These are phyloP conservation scores for Penicillium canescens DNA, from an alignment of 495 filamentous ascomycete genomes.

Conservation along the genomic window DNA sequence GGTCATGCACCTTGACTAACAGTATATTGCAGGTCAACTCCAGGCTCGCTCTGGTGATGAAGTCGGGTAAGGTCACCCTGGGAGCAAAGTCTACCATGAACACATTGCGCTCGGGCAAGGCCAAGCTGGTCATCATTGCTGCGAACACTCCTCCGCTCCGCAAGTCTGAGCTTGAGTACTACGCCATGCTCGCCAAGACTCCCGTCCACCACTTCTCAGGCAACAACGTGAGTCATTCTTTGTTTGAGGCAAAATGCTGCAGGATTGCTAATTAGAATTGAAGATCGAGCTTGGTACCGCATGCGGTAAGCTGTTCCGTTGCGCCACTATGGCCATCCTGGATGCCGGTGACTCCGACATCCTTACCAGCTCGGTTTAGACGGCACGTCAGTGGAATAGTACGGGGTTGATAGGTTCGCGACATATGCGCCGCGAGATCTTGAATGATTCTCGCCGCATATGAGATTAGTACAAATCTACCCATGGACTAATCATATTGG, in stretches of 20 bases:
- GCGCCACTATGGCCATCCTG: slow-evolving; percentile 90
- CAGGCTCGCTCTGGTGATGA: slow-evolving; percentile 91
- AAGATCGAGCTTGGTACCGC: slow-evolving; percentile 96
- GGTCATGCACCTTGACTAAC: slow-evolving; percentile 4
- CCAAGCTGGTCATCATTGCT: slow-evolving; percentile 72
- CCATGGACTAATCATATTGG: too few relatives aligned
- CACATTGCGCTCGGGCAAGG: slow-evolving; percentile 68
- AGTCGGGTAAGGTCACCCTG: slow-evolving; percentile 86
- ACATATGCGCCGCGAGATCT: too few relatives aligned
- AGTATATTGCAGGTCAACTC: slow-evolving; percentile 63
- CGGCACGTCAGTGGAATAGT: too few relatives aligned
- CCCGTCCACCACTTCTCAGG: slow-evolving; percentile 94
- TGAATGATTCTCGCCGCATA: too few relatives aligned
- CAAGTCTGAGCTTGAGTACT: slow-evolving; percentile 90
- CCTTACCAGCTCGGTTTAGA: slow-evolving; percentile 55
- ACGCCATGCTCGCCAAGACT: slow-evolving; percentile 91
- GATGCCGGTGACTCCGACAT: slow-evolving; percentile 99
- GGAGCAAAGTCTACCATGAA: slow-evolving; percentile 97
- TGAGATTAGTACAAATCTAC: too few relatives aligned
- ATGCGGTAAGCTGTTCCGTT: slow-evolving; percentile 77
- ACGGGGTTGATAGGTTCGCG: too few relatives aligned
- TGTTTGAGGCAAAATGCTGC: slow-evolving; percentile 47
- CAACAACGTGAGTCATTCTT: slow-evolving; percentile 78
- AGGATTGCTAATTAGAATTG: slow-evolving; percentile 33
- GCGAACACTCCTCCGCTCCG: slow-evolving; percentile 93